These are phyloP conservation scores for Dactylellina parvicollis DNA, from an alignment of 2,329 filamentous ascomycete genomes.

Conservation along the genomic window DNA sequence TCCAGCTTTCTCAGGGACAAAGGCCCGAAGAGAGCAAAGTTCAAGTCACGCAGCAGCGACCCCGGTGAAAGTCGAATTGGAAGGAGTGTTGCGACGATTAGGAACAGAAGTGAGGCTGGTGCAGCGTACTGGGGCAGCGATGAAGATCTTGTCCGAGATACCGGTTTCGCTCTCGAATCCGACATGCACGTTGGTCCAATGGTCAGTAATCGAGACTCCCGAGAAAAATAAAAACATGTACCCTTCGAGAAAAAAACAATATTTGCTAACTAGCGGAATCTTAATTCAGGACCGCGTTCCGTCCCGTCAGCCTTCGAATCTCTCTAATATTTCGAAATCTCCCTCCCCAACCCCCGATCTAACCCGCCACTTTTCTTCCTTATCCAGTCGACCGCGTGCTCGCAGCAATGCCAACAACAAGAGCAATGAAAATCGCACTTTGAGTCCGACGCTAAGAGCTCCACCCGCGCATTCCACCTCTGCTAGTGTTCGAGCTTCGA, in stretches of 20 bases:
- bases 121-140: slow-evolving; percentile 80
- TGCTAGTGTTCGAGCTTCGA: slow-evolving; percentile 36
- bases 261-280: not conserved
- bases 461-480: slow-evolving; percentile 45
- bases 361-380: slow-evolving; percentile 37
- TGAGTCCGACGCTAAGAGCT: slow-evolving; percentile 19
- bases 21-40: slow-evolving; percentile 88
- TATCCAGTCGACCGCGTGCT: slow-evolving; percentile 30
- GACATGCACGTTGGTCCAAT: slow-evolving; percentile 34
- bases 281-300: slow-evolving; percentile 33
- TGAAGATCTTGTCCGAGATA: slow-evolving; percentile 82
- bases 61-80: slow-evolving; percentile 64
- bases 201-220: slow-evolving; percentile 32
- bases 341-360: slow-evolving; percentile 14
- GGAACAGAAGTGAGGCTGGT: slow-evolving; percentile 44
- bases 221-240: too few relatives aligned
- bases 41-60: slow-evolving; percentile 69
- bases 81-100: slow-evolving; percentile 61
- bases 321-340: slow-evolving; percentile 22
- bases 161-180: slow-evolving; percentile 67
- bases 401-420: slow-evolving; percentile 24
- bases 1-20: slow-evolving; percentile 92
- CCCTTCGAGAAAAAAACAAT: not conserved
- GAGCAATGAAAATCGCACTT: not conserved
- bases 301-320: slow-evolving; percentile 33